phyloP scores from a whole-genome alignment of 192 early-diverging fungal species.

The Linnemannia hyalina region DNA sequence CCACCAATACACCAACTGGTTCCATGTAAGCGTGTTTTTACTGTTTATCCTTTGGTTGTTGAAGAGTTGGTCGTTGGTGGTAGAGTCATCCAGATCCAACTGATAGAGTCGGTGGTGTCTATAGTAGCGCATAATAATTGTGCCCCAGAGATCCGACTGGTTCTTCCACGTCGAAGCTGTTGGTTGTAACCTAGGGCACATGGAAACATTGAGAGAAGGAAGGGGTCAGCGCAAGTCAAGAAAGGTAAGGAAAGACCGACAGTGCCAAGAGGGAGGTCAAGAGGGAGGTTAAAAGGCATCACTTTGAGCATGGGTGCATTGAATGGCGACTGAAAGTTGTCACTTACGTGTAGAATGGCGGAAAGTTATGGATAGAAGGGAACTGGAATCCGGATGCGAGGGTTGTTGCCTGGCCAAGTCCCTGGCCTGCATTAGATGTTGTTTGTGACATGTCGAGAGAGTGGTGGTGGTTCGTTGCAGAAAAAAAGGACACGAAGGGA shows the following conservation, averaged over 20 bases:
- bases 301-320: not conserved
- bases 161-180: constrained; percentile 73
- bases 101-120: constrained; percentile 70
- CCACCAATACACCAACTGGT: not conserved
- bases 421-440: constrained; percentile 33
- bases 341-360: constrained; percentile 90
- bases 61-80: constrained; percentile 71
- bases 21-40: constrained; percentile 7
- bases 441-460: constrained; percentile 11
- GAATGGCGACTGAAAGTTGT: not conserved
- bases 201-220: not conserved
- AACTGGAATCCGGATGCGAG: constrained; percentile 70
- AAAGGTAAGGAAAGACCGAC: not conserved
- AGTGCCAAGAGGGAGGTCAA: not conserved
- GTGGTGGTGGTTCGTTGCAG: not conserved
- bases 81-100: constrained; percentile 72
- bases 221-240: not conserved
- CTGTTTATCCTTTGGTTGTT: constrained; percentile 78
- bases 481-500: constrained; percentile 12
- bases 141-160: constrained; percentile 85
- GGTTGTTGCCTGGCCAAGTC: constrained; percentile 38
- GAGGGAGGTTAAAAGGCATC: not conserved
- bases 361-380: constrained; percentile 90
- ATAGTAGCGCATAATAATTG: constrained; percentile 82
- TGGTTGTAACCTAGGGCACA: constrained; percentile 21